phyloP scores from a whole-genome alignment of 345 rosid genomes.

The Citropsis articulata region DNA sequence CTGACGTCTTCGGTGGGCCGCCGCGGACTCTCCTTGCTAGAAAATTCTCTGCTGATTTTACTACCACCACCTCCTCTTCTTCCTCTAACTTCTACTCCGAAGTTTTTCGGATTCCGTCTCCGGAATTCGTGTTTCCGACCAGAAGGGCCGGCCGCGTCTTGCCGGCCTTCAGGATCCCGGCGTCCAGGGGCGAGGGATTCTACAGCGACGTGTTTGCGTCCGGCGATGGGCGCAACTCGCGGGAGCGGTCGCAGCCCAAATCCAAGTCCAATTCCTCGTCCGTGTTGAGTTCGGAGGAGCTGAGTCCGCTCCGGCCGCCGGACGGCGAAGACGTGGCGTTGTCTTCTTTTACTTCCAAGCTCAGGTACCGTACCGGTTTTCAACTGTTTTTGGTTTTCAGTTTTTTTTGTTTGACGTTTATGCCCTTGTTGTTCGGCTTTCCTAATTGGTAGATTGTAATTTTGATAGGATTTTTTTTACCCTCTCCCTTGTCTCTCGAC shows the following conservation, averaged over 20 bases:
- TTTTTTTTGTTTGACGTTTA: neutral
- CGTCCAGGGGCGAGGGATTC: slow-evolving; percentile 47
- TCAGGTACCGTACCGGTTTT: slow-evolving; percentile 45
- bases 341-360: slow-evolving; percentile 76
- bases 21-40: slow-evolving; percentile 64
- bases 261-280: slow-evolving; percentile 73
- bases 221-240: slow-evolving; percentile 35
- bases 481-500: no score
- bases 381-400: slow-evolving; percentile 1
- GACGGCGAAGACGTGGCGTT: slow-evolving; percentile 62
- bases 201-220: slow-evolving; percentile 65
- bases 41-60: slow-evolving; percentile 59
- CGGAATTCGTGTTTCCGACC: slow-evolving; percentile 30
- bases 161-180: slow-evolving; percentile 72
- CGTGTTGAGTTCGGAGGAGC: slow-evolving; percentile 71
- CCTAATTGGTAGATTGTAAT: neutral
- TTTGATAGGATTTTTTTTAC: no score
- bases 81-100: slow-evolving; percentile 54
- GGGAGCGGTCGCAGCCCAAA: slow-evolving; percentile 55
- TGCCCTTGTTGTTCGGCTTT: neutral
- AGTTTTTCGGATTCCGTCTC: slow-evolving; percentile 45
- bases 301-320: slow-evolving; percentile 64
- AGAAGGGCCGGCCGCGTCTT: slow-evolving; percentile 47
- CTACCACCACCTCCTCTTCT: slow-evolving; percentile 21
- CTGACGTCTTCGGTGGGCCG: slow-evolving; percentile 94